Base-by-base conservation (phyloP, 2,329 filamentous ascomycete species). In the Trichophyton equinum region DNA sequence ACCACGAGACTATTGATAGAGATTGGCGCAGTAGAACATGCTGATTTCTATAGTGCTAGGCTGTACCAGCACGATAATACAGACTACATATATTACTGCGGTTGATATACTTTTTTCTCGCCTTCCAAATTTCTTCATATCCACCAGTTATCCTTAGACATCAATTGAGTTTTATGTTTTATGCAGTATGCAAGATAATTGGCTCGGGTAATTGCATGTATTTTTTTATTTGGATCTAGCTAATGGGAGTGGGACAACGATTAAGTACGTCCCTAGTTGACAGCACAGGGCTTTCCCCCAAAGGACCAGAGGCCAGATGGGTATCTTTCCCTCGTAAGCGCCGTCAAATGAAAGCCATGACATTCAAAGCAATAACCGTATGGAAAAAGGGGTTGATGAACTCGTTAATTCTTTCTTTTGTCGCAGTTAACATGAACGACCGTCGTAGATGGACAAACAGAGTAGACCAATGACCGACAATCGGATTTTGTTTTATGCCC, bases 311-410 rank as follows among this genome's bases (percentile, higher is more conserved):
- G 74, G 73, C 75, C 77, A 74, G 73, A 73, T 73, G 73, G 90
- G 87, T 96, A 91, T 97, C 92, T 97, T 97, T 97, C 92, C 92
- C 91, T 96, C 91, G 88, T 96, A 82, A 96, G 91, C 87, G 85
- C 86, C 80, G 59, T 81, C 83, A 84, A 80, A 81, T 78, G 77
- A 80, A 59, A 44, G 36, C 36, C 33, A 44, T 42, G 36, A 57
- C 55, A 40, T 57, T 57, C 11, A 40, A 44, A 40, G 55, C 55
- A 57, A 44, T 22, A 57, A 57, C 40, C 55, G 40, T 42, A 73
- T 73, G 71, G 74, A 73, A 22, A 51, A 69, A 70, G 72, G 61
- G 44, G 58, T 65, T 64, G 58, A 60, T 61, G 62, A 62, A n/a
- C 42, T 59, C 33, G 30, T 55, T 36, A 55, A 55, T 38, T 55